A percentile compares a stretch with the other conserved stretches of the same genome.
Conservation (phyloP, 768 basidiomycete genomes). For the Coprinopsis sp. region DNA sequence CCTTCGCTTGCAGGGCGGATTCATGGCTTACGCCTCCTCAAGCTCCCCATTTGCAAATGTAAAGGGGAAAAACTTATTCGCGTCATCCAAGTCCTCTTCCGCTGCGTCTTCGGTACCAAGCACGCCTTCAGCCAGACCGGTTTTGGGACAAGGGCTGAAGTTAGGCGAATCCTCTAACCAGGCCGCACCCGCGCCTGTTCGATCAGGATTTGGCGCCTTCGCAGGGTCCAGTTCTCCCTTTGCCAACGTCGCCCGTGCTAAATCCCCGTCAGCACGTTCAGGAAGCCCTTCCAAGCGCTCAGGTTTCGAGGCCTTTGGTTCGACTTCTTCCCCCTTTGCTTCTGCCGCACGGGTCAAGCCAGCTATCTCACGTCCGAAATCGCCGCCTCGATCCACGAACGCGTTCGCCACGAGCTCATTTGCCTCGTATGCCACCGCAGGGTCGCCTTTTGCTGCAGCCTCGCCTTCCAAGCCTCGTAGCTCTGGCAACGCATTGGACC, state of each 20-base stretch:
- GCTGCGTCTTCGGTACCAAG: slow-evolving; percentile 9
- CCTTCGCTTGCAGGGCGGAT: slow-evolving; percentile 48
- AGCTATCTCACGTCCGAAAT: slow-evolving; percentile 55
- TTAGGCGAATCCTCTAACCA: slow-evolving; percentile 14
- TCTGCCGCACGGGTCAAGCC: slow-evolving; percentile 35
- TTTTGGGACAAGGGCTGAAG: slow-evolving; percentile 4
- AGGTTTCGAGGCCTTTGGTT: slow-evolving; percentile 31
- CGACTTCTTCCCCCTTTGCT: slow-evolving; percentile 27
- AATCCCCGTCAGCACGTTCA: slow-evolving; percentile 3
- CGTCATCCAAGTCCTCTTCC: slow-evolving; percentile 31
- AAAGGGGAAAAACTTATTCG: slow-evolving; percentile 60
- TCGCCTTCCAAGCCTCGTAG: slow-evolving; percentile 42
- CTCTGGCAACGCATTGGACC: no score
- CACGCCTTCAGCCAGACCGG: slow-evolving; percentile 8
- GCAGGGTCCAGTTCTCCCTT: background rate
- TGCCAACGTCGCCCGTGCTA: background rate
- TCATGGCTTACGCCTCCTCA: slow-evolving; percentile 75
- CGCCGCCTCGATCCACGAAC: slow-evolving; percentile 46
- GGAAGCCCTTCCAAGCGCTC: slow-evolving; percentile 22
- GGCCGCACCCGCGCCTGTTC: background rate
- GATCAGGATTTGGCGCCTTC: background rate
- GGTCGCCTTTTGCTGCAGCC: slow-evolving; percentile 47
- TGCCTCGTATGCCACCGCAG: slow-evolving; percentile 49
- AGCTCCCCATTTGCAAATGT: slow-evolving; percentile 71
- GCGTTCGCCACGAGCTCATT: slow-evolving; percentile 48